Base-by-base conservation (phyloP, 2,329 filamentous ascomycete genomes). In the Gyromitra esculenta region DNA sequence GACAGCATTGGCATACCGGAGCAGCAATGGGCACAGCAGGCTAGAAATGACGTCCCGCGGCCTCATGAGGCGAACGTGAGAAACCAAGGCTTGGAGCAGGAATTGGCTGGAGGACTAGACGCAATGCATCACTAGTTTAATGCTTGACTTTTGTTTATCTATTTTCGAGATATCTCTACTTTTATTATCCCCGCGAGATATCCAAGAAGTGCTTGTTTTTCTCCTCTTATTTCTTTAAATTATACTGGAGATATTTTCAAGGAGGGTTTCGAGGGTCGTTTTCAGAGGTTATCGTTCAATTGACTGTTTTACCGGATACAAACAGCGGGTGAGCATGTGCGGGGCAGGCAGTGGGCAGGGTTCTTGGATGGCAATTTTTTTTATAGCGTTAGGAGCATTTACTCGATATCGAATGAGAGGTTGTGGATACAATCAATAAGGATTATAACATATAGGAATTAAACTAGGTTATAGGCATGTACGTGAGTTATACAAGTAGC, bases 61-160 rank as follows among this genome's bases (percentile, higher is more conserved):
- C 88, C 88, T 5, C 87, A 90, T 81, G 78, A 79, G 65, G 73
- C 73, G 25, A 71, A 78, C 35, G 59, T 70, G 59, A 64, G 65
- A 8, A 74, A 79, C 45, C 76, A 75, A 54, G 86, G 86, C 3
- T 84, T 90, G 21, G 89, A 90, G 83, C 87, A 87, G 37, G 89
- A 90, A 76, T 84, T 90, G 52, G 87, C 87, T 39, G 87, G 86
- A 37, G 88, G 89, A 21, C 86, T 90, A 81, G 89, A 91, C 82
- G 86, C 86, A 25, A 81, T 79, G 79, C 77, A 73, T 69, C 71
- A 79, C 80, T 73, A 75, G 56, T 65, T 50, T 62, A 35, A 48
- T 64, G 35, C 35, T 62, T 56, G 7, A n/a, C 25, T 60, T 66
- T 31, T 56, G 59, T 52, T n/a, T 76, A 13, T 65, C 13, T 43